Evolutionary conservation across 2,329 filamentous ascomycete species (phyloP).

Genomic region (Colletotrichum agaves): DNA sequence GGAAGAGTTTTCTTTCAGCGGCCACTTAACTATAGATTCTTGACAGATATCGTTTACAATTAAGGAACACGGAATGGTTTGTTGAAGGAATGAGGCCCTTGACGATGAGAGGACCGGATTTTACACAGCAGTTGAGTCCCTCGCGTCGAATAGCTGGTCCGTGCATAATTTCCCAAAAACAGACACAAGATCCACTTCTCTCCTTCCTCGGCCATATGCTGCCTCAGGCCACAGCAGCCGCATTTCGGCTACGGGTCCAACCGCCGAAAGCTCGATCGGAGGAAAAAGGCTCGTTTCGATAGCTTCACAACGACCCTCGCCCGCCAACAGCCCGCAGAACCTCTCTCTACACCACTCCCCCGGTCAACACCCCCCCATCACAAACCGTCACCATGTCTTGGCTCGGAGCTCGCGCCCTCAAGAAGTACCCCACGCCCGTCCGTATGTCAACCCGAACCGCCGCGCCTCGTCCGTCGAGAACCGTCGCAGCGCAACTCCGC

Average conservation of each 20-base stretch:
- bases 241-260: slow-evolving; percentile 49
- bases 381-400: slow-evolving; percentile 74
- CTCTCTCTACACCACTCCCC: slow-evolving; percentile 47
- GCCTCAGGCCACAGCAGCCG: slow-evolving; percentile 44
- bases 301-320: slow-evolving; percentile 47
- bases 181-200: neutral
- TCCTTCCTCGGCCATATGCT: too few relatives aligned
- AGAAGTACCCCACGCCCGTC: slow-evolving; percentile 84
- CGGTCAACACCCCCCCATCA: slow-evolving; percentile 50
- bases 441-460: slow-evolving; percentile 65
- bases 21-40: too few relatives aligned
- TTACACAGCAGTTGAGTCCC: too few relatives aligned
- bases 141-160: too few relatives aligned
- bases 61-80: too few relatives aligned
- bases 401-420: slow-evolving; percentile 72
- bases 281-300: slow-evolving; percentile 54
- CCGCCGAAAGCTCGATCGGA: slow-evolving; percentile 43
- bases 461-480: neutral
- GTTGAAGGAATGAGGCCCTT: too few relatives aligned
- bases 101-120: too few relatives aligned
- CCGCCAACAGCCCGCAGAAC: slow-evolving; percentile 47
- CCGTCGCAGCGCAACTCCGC: slow-evolving; percentile 18
- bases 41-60: too few relatives aligned
- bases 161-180: too few relatives aligned
- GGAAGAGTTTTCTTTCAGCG: too few relatives aligned